Percentiles rank a stretch among this genome's conserved stretches.
phyloP scores from a whole-genome alignment of 331 rosid species.

The Dryas integrifolia region DNA sequence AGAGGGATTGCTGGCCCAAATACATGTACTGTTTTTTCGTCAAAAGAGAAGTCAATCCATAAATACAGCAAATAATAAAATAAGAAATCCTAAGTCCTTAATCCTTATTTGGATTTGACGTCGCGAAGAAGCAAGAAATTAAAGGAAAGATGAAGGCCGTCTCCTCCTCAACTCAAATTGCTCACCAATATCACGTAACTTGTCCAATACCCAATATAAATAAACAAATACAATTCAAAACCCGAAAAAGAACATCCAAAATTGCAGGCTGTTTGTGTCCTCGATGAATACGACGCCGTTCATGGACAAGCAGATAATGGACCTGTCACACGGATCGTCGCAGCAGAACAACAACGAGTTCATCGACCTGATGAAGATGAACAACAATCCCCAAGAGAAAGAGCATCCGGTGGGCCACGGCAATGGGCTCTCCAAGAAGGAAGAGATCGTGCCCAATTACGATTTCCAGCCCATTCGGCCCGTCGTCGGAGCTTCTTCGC shows the following conservation, averaged over 20 bases:
- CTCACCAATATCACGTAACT: no score
- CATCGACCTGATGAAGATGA: slow-evolving; percentile 38
- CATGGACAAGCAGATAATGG: slow-evolving; percentile 94
- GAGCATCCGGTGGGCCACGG: slow-evolving; percentile 23
- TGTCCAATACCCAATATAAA: background rate
- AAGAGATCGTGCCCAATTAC: slow-evolving; percentile 67
- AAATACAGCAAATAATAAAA: background rate
- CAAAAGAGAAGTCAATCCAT: no score
- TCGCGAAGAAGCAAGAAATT: background rate
- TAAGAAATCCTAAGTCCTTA: background rate
- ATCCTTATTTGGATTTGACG: background rate
- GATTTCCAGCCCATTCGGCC: slow-evolving; percentile 88
- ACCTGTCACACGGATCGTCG: slow-evolving; percentile 55
- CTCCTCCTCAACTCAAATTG: background rate
- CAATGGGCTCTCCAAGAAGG: slow-evolving; percentile 41
- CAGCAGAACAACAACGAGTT: slow-evolving; percentile 39
- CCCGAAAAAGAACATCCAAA: slow-evolving; percentile 3
- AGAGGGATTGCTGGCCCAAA: no score
- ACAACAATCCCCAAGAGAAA: slow-evolving; percentile 26
- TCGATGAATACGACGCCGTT: slow-evolving; percentile 78
- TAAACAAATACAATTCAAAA: background rate
- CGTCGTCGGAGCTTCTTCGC: slow-evolving; percentile 33
- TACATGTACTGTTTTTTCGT: no score
- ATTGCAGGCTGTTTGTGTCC: background rate
- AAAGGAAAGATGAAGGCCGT: background rate